Evolutionary conservation across 2,329 filamentous ascomycete species (phyloP).

Genomic region (Acarospora socialis): DNA sequence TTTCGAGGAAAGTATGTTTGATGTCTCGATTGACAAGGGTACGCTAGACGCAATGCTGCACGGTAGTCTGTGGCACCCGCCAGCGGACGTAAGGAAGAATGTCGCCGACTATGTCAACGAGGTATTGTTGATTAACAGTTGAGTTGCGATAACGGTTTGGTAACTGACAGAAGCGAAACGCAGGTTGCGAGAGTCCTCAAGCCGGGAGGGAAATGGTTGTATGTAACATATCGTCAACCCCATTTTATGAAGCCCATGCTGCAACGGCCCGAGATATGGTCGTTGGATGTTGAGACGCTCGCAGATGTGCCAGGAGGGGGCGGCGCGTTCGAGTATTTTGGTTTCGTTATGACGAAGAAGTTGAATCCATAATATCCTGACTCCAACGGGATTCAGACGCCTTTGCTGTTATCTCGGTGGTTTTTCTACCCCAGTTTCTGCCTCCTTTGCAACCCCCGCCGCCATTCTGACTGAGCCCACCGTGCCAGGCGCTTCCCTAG

Average conservation of each 20-base stretch:
- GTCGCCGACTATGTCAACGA: slow-evolving; percentile 18
- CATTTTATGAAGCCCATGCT: slow-evolving; percentile 4
- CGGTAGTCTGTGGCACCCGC: slow-evolving; percentile 21
- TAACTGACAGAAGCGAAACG: no score
- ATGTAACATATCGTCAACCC: background rate
- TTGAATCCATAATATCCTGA: no score
- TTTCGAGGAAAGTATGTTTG: slow-evolving; percentile 14
- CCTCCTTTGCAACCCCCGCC: background rate
- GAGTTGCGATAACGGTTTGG: no score
- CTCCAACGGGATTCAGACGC: no score
- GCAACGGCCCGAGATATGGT: background rate
- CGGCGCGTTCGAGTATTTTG: slow-evolving; percentile 2
- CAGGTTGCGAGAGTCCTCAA: slow-evolving; percentile 1
- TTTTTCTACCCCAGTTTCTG: background rate
- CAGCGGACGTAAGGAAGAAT: slow-evolving; percentile 18
- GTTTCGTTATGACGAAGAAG: slow-evolving; percentile 1
- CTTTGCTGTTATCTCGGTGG: no score
- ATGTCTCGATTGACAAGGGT: slow-evolving; percentile 26
- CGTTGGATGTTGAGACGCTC: background rate
- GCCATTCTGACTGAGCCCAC: background rate
- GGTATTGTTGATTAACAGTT: no score
- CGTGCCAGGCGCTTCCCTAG: background rate
- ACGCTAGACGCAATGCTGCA: slow-evolving; percentile 23
- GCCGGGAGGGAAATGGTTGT: slow-evolving; percentile 1
- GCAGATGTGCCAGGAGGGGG: background rate